A percentile compares a stretch with the other conserved stretches of the same genome.
These are phyloP conservation scores for Fusarium coicis DNA, from an alignment of 2,329 filamentous ascomycete species.

Conservation along the genomic window DNA sequence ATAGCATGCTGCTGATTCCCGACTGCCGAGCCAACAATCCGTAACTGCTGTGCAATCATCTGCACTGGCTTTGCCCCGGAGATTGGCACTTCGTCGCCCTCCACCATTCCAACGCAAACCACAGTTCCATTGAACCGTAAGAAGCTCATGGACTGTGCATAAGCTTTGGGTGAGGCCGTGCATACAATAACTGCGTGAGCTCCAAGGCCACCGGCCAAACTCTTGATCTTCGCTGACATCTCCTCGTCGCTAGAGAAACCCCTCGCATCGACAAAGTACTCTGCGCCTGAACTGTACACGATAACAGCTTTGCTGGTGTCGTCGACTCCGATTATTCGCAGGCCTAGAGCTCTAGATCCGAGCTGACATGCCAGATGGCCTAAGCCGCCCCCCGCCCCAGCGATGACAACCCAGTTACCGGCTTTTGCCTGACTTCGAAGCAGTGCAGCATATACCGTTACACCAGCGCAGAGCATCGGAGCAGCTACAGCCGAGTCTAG, in stretches of 20 bases:
- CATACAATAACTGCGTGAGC: neutral
- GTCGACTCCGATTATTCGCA: fast-evolving
- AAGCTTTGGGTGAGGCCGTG: fast-evolving
- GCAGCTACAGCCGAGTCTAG: neutral
- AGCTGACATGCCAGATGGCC: neutral
- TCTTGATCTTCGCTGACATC: neutral
- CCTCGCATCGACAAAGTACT: neutral
- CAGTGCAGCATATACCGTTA: neutral
- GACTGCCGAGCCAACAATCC: neutral
- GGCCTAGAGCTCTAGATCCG: neutral
- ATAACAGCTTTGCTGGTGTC: neutral
- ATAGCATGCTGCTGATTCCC: neutral
- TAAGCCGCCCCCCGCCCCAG: neutral
- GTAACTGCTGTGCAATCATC: neutral
- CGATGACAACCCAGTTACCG: neutral
- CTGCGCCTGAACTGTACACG: fast-evolving
- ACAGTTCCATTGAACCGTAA: neutral
- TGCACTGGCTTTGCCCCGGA: neutral
- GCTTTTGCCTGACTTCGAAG: neutral
- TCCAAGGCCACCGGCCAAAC: fast-evolving
- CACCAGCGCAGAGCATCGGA: fast-evolving
- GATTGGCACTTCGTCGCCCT: fast-evolving
- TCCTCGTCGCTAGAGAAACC: neutral
- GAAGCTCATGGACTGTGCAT: neutral
- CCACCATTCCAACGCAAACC: fast-evolving